phyloP scores from a whole-genome alignment of 2,329 filamentous ascomycete species.

The Trichoderma endophyticum region DNA sequence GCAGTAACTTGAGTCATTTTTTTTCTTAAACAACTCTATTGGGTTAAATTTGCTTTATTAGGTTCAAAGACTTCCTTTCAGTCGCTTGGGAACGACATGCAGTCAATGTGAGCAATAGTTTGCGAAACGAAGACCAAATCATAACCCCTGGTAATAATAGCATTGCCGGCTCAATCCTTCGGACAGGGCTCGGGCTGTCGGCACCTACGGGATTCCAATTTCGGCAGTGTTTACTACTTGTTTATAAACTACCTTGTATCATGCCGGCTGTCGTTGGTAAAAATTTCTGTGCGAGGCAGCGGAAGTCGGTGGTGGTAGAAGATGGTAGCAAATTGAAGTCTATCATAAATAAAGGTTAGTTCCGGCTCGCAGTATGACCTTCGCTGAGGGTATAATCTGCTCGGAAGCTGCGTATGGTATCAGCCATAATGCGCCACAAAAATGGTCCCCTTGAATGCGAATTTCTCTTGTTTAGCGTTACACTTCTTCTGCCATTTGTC shows the following conservation, averaged over 20 bases:
- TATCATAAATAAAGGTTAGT: not conserved
- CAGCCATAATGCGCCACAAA: not conserved
- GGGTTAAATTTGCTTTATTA: not conserved
- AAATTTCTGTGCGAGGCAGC: not conserved
- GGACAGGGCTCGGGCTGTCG: not conserved
- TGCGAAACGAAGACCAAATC: not conserved
- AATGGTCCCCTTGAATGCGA: not conserved
- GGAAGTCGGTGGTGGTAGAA: not conserved
- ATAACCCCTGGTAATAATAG: not conserved
- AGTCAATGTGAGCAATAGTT: not conserved
- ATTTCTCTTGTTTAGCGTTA: no score
- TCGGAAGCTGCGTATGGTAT: not conserved
- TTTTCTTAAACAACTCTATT: not conserved
- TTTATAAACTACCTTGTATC: not conserved
- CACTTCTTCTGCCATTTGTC: no score
- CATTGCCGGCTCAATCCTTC: not conserved
- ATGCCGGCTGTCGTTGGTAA: not conserved
- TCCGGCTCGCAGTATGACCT: not conserved
- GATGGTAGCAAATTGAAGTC: not conserved
- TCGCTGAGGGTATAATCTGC: not conserved
- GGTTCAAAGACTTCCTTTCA: not conserved
- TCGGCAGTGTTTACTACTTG: not conserved
- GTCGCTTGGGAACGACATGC: not conserved
- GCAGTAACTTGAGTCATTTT: not conserved
- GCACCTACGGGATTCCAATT: not conserved